Conservation (phyloP, 1,139 yeast genomes). For the Scheffersomyces titani region DNA sequence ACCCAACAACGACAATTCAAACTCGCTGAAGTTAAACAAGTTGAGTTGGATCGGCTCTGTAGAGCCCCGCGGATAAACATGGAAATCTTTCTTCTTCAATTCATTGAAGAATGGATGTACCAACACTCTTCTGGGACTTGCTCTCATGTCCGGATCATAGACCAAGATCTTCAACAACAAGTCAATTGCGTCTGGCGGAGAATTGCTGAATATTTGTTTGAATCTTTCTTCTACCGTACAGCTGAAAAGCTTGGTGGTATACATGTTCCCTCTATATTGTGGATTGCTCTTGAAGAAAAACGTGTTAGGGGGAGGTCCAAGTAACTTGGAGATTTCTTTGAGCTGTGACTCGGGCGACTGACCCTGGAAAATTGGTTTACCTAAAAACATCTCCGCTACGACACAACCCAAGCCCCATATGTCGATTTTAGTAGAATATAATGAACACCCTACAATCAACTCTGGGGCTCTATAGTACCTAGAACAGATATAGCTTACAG, state of each 20-base stretch:
- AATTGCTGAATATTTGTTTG: constrained; percentile 66
- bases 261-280: constrained; percentile 72
- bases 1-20: constrained; percentile 54
- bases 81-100: constrained; percentile 58
- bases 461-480: constrained; percentile 85
- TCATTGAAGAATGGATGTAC: constrained; percentile 75
- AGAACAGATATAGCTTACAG: constrained; percentile 78
- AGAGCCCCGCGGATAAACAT: constrained; percentile 57
- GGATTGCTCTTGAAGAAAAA: constrained; percentile 76
- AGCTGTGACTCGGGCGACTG: constrained; percentile 72
- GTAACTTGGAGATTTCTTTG: constrained; percentile 71
- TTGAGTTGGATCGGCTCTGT: constrained; percentile 42
- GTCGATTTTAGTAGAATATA: constrained; percentile 77
- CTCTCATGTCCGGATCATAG: constrained; percentile 70
- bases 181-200: constrained; percentile 72
- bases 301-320: constrained; percentile 76
- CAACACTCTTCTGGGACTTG: constrained; percentile 65
- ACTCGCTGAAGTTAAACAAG: constrained; percentile 55
- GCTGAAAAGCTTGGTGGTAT: constrained; percentile 64
- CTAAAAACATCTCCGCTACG: constrained; percentile 79
- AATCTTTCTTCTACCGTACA: constrained; percentile 65
- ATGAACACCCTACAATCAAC: constrained; percentile 72
- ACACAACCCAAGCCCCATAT: constrained; percentile 90
- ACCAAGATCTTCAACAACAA: constrained; percentile 67
- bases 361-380: constrained; percentile 82